Evolutionary conservation across 2,329 filamentous ascomycete genomes (phyloP).

Genomic region (Alternaria atra): DNA sequence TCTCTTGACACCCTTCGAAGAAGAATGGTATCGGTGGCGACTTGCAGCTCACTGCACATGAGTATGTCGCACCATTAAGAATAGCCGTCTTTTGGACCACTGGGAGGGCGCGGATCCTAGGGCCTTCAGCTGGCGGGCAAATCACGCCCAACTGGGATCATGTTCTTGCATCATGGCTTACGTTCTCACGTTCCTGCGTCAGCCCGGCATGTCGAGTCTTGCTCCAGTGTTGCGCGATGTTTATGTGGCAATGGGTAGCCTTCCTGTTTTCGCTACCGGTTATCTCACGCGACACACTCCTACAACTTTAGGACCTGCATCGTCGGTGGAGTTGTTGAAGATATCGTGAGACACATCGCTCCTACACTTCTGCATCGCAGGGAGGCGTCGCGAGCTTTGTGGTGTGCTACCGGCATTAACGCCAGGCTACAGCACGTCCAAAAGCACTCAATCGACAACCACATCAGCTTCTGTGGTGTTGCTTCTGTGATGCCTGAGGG

Average conservation of each 20-base stretch:
- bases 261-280: conserved; percentile 21
- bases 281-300: conserved; percentile 22
- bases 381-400: conserved; percentile 23
- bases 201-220: conserved; percentile 29
- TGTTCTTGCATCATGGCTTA: conserved; percentile 32
- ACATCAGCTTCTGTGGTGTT: conserved; percentile 25
- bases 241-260: conserved; percentile 21
- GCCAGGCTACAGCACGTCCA: conserved; percentile 32
- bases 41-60: conserved; percentile 33
- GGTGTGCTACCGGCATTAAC: conserved; percentile 23
- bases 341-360: conserved; percentile 24
- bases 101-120: conserved; percentile 29
- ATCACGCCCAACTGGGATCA: conserved; percentile 41
- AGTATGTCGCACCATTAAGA: conserved; percentile 47
- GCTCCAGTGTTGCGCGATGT: conserved; percentile 27
- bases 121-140: conserved; percentile 38
- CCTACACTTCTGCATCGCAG: conserved; percentile 18
- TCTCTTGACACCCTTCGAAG: conserved; percentile 28
- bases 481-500: conserved; percentile 30
- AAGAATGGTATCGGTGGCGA: conserved; percentile 28
- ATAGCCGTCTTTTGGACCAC: conserved; percentile 37
- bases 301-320: conserved; percentile 14
- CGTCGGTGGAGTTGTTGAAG: conserved; percentile 14
- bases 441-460: conserved; percentile 17
- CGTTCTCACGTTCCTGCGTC: conserved; percentile 47